Conservation (phyloP, 352 stramenopile genomes). For the Bremia lactucae region DNA sequence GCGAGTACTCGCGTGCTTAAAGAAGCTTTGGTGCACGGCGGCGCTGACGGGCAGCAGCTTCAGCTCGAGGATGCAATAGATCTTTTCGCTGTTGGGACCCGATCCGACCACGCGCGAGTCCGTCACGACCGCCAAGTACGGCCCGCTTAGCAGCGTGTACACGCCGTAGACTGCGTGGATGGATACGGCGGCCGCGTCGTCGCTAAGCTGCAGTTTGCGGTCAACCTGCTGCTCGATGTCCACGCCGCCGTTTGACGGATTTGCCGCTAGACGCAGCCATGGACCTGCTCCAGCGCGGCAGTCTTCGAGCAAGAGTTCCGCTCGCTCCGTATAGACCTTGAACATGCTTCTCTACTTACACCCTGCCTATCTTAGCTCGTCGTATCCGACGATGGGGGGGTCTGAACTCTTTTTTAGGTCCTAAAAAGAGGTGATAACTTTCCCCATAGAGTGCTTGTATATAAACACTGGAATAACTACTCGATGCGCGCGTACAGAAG, state of each 20-base stretch:
- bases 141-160: conserved; percentile 50
- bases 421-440: too few species aligned
- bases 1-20: conserved; percentile 26
- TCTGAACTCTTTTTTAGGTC: too few species aligned
- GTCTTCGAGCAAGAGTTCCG: conserved; percentile 71
- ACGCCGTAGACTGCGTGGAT: conserved; percentile 74
- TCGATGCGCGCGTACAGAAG: too few species aligned
- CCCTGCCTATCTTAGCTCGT: too few species aligned
- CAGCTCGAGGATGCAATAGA: conserved; percentile 45
- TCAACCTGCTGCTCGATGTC: conserved; percentile 16
- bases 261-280: conserved; percentile 41
- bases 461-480: too few species aligned
- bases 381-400: too few species aligned
- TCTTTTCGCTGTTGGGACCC: conserved; percentile 44
- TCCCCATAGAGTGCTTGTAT: too few species aligned
- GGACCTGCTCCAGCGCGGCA: conserved; percentile 51
- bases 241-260: conserved; percentile 12
- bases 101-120: conserved; percentile 51
- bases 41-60: conserved; percentile 45
- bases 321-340: conserved; percentile 60
- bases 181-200: conserved; percentile 39
- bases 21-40: conserved; percentile 42
- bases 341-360: conserved; percentile 67
- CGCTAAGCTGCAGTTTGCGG: conserved; percentile 14
- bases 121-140: conserved; percentile 64